Conservation (phyloP, 2,329 filamentous ascomycete species). For the Coniochaeta sp. region DNA sequence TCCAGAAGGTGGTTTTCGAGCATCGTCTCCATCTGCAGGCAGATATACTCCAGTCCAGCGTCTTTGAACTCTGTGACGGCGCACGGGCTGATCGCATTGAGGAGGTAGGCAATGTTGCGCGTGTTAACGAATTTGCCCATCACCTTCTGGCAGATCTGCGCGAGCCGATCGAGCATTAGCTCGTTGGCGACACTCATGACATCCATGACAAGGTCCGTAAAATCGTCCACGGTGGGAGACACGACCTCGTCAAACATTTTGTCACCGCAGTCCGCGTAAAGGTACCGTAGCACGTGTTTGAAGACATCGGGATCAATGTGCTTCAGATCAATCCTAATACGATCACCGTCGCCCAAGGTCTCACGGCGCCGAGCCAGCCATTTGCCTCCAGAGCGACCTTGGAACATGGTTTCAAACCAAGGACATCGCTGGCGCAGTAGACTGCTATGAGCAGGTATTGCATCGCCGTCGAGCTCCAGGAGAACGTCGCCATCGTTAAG, state of each 20-base stretch:
- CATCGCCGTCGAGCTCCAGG: conserved; percentile 70
- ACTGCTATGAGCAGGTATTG: conserved; percentile 67
- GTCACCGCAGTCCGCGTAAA: conserved; percentile 77
- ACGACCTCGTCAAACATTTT: conserved; percentile 77
- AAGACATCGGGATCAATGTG: conserved; percentile 73
- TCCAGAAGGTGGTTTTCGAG: conserved; percentile 85
- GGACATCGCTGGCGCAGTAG: conserved; percentile 79
- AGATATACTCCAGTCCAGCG: conserved; percentile 82
- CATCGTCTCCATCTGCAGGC: conserved; percentile 83
- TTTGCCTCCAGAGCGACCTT: conserved; percentile 75
- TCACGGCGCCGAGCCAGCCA: conserved; percentile 73
- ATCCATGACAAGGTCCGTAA: conserved; percentile 83
- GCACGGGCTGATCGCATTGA: conserved; percentile 82
- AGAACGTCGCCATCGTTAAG: conserved; percentile 75
- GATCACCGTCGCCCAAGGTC: conserved; percentile 24
- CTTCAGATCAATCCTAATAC: conserved; percentile 69
- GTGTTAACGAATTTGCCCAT: conserved; percentile 79
- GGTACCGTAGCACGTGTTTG: conserved; percentile 66
- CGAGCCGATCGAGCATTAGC: conserved; percentile 86
- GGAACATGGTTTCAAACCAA: conserved; percentile 86
- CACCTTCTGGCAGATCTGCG: conserved; percentile 79
- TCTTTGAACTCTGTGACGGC: conserved; percentile 82
- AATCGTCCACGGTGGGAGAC: conserved; percentile 67
- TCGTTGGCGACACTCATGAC: conserved; percentile 89
- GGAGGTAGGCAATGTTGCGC: conserved; percentile 75